Base-by-base conservation (phyloP, 371 early-diverging fungal genomes). In the Mortierella sp. region DNA sequence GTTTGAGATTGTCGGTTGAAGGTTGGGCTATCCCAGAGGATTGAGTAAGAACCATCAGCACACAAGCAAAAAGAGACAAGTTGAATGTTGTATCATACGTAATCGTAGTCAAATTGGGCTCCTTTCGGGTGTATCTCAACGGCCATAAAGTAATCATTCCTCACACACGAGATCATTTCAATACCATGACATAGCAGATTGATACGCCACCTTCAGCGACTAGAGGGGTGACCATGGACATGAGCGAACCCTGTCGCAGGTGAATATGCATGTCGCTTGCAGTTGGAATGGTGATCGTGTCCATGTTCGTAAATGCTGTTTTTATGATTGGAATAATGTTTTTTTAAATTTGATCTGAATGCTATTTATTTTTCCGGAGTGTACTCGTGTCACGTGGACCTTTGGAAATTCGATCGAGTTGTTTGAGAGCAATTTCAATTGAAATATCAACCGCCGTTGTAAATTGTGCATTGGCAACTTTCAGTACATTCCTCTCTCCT, bases 261-360 rank as follows among this genome's bases (percentile, higher is more conserved):
- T 98, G 99, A 70, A 93, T 86, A 86, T 98, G 99, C 83, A 98
- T 94, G 85, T 98, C 99, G 71, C 93, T 90, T 31, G 93, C 94
- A 68, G 87, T 85, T 29, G 94, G 94, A 64, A 96, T 63, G 31
- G 75, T 71, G 63, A 76, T 76, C 60, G 62, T 73, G 63, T 77
- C 67, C 70, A 69, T 64, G 73, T 32, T 40, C 42, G 60, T 26
- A 12, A 22, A 6, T 40, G 13, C 34, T 55, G 26, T 1, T 37
- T 37, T 45, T 19, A 12, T 26, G 9, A 26, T 22, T 3, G 53
- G 23, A 53, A 53, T 53, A 26, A 53, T 53, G n/a, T n/a, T n/a
- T n/a, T n/a, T n/a, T n/a, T n/a, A n/a, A 6, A 45, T 17, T 17
- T 45, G 45, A 45, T 45, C 45, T 19, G 45, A n/a, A 19, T 45